Base-by-base conservation (phyloP, 352 stramenopile genomes). In the Pythium pyrilobum region DNA sequence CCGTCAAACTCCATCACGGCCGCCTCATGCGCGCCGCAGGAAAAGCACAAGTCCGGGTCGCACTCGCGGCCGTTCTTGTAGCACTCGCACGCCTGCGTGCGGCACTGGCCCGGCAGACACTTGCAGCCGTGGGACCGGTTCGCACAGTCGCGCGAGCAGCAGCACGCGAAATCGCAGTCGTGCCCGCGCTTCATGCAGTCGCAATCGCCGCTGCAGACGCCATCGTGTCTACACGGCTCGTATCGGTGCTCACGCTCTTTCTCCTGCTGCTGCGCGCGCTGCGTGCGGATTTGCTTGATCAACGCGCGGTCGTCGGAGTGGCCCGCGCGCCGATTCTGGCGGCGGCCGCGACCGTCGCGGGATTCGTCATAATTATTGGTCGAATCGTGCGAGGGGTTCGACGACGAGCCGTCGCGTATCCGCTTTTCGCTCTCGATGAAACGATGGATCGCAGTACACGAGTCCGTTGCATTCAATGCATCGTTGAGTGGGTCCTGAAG, bases 41-140 rank as follows among this genome's bases (percentile, higher is more conserved):
- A 75, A 33, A 87, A 83, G 38, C 81, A 92, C 42, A 70, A 81
- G 44, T 92, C 79, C 1, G 81, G 81, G 43, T 90, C 75, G 23
- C 81, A 92, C 49, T 92, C 81, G 7, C 77, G 66, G 6, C 60
- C 67, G 36, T 53, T 59, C 16, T n/a, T 59, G 45, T 62, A 86
- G 53, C 81, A 92, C 13, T 76, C 43, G 53, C 81, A 92, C 15
- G 52, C 34, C 25, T 74, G 73, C 12, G 70, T 84, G 16, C 72
- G 69, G 33, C 81, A 92, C 11, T 68, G 74, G 7, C 75, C 79
- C 3, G 67, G 51, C 1, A 43, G 58, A 43, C 81, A 92, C 23
- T 74, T 75, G 55, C 81, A 92, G 4, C 81, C 81, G 33, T 81
- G 74, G 27, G 83, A 77, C 4, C 81, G 71, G 52, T 88, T 85